Evolutionary conservation across 2,329 filamentous ascomycete genomes (phyloP), one percentile per base, ranked within the genome.

Genomic region (Tympanopsis confertula): DNA sequence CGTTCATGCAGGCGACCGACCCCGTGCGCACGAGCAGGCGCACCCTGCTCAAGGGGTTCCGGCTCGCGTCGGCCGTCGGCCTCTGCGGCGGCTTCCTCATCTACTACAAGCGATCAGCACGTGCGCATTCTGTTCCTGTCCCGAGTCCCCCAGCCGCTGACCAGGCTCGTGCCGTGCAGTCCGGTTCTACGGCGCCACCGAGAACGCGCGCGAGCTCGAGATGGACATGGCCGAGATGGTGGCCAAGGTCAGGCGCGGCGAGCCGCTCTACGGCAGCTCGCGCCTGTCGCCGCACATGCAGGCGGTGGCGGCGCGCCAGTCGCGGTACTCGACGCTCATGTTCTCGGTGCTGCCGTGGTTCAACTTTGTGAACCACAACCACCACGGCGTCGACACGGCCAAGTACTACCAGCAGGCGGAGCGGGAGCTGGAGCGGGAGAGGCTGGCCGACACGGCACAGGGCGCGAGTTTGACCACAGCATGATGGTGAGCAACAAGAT

Each of bases 211-310:
- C 51, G 91, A 98, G 62, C 68, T 91, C 41, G 83, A 94, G 46
- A 81, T 94, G 81, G 91, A 98, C 58, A 96, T 96, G 88, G 75
- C 77, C 46, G 91, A 98, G 64, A 98, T 98, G 91, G 88, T 95
- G 26, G 75, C 79, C 59, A 93, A 89, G 65, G 88, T 96, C 57
- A 98, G 96, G 74, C 76, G 73, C 42, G 89, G 89, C 46, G 74
- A 94, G 67, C 73, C 91, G 24, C 68, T 96, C 36, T 98, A 98
- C 62, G 91, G 91, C 53, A 75, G 73, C 51, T 86, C 79, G 52
- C 65, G 66, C 38, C 64, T 95, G 51, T 82, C 81, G 41, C 80
- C 88, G 45, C 86, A 95, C 63, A 82, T 95, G 69, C 91, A 98
- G 64, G 91, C 89, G 42, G 82, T 95, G 28, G 88, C 91, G 38